These are phyloP conservation scores for Iberis pinnata DNA, from an alignment of 345 rosid species.

Conservation along the genomic window DNA sequence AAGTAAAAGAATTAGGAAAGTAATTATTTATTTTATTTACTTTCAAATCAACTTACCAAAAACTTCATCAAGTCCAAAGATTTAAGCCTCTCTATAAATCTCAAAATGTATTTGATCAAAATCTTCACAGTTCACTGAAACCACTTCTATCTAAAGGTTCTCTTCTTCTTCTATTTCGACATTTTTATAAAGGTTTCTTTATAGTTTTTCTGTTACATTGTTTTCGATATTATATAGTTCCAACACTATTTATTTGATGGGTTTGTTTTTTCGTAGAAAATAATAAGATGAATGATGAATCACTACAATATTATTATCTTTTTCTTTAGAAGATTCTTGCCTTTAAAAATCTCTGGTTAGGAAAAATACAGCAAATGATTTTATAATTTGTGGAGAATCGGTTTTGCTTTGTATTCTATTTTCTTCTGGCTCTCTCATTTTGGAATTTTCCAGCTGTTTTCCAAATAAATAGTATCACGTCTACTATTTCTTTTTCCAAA, in stretches of 20 bases:
- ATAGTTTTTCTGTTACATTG: neutral
- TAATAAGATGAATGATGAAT: neutral
- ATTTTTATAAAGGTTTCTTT: neutral
- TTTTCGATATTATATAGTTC: neutral
- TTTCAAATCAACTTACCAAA: conserved; percentile 11
- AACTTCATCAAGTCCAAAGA: neutral
- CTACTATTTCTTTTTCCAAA: neutral
- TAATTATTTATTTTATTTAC: conserved; percentile 7
- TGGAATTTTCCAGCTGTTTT: conserved; percentile 29
- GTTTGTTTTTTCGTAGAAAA: neutral
- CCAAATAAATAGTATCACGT: conserved; percentile 17
- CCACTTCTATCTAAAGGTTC: conserved; percentile 21
- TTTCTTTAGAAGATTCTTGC: conserved; percentile 16
- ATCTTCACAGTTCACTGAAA: conserved; percentile 6
- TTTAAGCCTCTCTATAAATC: conserved; percentile 6
- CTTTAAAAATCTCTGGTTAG: conserved; percentile 31
- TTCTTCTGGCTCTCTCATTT: conserved; percentile 9
- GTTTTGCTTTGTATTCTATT: conserved; percentile 21
- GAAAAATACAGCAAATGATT: conserved; percentile 22
- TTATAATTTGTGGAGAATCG: conserved; percentile 23
- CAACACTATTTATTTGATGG: neutral
- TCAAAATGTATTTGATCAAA: neutral
- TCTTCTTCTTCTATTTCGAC: neutral
- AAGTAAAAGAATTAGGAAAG: neutral
- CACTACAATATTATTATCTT: conserved; percentile 2